These are phyloP conservation scores for Sphagnum tenellum DNA, from an alignment of 225 moss, liverwort and hornwort species.

Conservation along the genomic window DNA sequence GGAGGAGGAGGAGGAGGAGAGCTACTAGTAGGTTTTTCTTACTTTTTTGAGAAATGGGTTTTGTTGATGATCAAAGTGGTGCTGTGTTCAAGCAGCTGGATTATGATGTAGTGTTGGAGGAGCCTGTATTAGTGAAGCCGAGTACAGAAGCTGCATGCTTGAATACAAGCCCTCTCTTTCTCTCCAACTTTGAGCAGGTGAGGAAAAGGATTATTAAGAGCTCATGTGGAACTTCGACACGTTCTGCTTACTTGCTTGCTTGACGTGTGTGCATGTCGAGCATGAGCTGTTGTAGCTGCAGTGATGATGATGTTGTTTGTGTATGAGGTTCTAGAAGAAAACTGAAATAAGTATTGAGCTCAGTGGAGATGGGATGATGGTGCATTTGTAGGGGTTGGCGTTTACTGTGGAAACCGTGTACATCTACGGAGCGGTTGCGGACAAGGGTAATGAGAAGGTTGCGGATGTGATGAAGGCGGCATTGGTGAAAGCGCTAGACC, in stretches of 20 bases:
- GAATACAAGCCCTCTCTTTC: constrained; percentile 32
- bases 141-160: constrained; percentile 6
- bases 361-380: background rate
- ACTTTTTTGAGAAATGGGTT: too few species aligned
- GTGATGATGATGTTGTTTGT: background rate
- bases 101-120: constrained; percentile 16
- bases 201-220: background rate
- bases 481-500: constrained; percentile 21
- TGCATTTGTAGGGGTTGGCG: constrained; percentile 22
- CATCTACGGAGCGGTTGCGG: constrained; percentile 35
- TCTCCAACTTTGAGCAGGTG: constrained; percentile 58
- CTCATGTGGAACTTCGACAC: background rate
- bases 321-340: background rate
- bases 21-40: too few species aligned
- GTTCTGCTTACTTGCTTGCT: background rate
- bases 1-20: too few species aligned
- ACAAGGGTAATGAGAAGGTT: constrained; percentile 26
- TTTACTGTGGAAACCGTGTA: constrained; percentile 56
- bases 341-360: too few species aligned
- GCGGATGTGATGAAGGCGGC: constrained; percentile 29
- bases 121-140: constrained; percentile 32
- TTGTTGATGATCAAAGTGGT: too few species aligned
- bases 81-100: too few species aligned
- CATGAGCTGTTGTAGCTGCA: too few species aligned
- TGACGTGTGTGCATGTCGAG: background rate